Evolutionary conservation across 2,329 filamentous ascomycete species (phyloP), one percentile per base, ranked within the genome.

Genomic region (Colletotrichum sp.): DNA sequence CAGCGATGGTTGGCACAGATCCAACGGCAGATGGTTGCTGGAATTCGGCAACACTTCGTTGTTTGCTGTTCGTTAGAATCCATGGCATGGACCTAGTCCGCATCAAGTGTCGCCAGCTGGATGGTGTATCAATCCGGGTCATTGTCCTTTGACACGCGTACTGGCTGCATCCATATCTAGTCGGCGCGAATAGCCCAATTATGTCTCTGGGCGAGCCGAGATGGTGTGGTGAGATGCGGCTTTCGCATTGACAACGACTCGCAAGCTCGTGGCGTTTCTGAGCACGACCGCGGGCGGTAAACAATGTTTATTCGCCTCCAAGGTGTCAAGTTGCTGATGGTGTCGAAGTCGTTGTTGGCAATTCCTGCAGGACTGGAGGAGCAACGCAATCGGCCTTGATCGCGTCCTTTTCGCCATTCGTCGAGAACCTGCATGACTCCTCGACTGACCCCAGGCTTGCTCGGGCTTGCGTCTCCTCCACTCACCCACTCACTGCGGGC

Each of bases 231-330:
- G 34, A 36, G 68, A 18, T 66, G 68, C 29, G 31, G 24, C 43
- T 33, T 63, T 58, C 38, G 72, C 72, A 71, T 71, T 71, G 72
- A 73, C 62, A 33, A 58, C 47, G 71, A 73, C 43, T 71, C 68
- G 68, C 71, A 66, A 73, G 71, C 55, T 63, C 57, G n/a, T 51
- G 55, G 71, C 47, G 68, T 67, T 66, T 72, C 59, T 58, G 8
- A 66, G 43, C 29, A 54, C 69, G 54, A 59, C 55, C 54, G 29
- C 36, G 15, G 38, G 21, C 38, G 43, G 38, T 27, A 62, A 69
- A 51, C 57, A 66, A 70, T 12, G 55, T 73, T 70, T 69, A 31
- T 43, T 59, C 24, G 61, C 38, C 64, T 31, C 55, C 51, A 16
- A n/a, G 12, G 64, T 59, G 29, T 33, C n/a, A 33, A 59, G 27